Percentiles rank a stretch among this genome's conserved stretches.
Evolutionary conservation across 441 rosid species (phyloP).

Genomic region (Pelargonium myrrhifolium): DNA sequence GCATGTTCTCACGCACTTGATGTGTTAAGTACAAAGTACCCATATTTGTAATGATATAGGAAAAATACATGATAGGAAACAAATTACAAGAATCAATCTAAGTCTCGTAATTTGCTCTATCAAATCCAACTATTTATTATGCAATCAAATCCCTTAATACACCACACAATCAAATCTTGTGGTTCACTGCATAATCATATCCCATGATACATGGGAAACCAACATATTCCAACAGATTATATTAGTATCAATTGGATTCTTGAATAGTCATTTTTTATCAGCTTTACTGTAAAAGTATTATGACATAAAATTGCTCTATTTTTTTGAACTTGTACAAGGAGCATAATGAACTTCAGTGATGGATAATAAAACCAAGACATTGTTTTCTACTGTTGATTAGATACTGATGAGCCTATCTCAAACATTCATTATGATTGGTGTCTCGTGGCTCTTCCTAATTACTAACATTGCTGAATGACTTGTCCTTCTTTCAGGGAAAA

Average conservation of each 20-base stretch:
- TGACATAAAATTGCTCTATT: not conserved
- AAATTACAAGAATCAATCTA: too few species aligned
- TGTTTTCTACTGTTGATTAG: not conserved
- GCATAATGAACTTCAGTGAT: not conserved
- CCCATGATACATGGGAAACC: too few species aligned
- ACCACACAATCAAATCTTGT: too few species aligned
- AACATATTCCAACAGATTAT: not conserved
- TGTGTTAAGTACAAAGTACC: too few species aligned
- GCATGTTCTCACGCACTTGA: too few species aligned
- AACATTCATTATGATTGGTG: not conserved
- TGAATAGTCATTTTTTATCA: not conserved
- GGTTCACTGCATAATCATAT: too few species aligned
- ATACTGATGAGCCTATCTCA: not conserved
- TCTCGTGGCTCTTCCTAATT: not conserved
- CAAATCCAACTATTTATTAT: too few species aligned
- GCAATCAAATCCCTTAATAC: too few species aligned
- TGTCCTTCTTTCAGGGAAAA: constrained; percentile 54
- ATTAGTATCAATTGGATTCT: not conserved
- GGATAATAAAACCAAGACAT: not conserved
- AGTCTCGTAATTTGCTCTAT: too few species aligned
- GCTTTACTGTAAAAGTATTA: not conserved
- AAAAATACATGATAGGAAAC: too few species aligned
- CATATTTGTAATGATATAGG: too few species aligned
- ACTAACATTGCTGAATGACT: constrained; percentile 14
- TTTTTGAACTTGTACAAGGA: not conserved